Percentiles rank a stretch among this genome's conserved stretches.
These are phyloP conservation scores for Nidularia pulvinata DNA, from an alignment of 768 basidiomycete species.

Conservation along the genomic window DNA sequence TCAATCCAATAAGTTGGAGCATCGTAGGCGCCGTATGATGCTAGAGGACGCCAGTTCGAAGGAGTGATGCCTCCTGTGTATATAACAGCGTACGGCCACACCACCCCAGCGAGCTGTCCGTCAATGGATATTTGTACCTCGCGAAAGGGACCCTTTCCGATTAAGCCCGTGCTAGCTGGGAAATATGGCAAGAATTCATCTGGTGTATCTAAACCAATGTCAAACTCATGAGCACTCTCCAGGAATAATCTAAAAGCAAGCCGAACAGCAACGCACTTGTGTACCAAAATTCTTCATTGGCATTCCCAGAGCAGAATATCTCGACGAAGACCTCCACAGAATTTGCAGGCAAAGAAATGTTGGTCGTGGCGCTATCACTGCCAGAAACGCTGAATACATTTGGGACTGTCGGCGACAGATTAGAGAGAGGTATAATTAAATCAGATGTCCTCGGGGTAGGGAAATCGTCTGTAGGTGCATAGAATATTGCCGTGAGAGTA, in stretches of 20 bases:
- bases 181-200: conserved; percentile 47
- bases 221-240: background rate
- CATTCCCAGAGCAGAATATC: conserved; percentile 57
- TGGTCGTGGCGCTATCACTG: conserved; percentile 26
- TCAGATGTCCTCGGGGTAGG: conserved; percentile 32
- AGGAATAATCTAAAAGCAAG: background rate
- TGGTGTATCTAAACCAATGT: conserved; percentile 30
- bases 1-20: conserved; percentile 65
- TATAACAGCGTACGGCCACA: conserved; percentile 35
- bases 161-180: conserved; percentile 30
- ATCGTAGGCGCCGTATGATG: conserved; percentile 64
- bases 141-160: conserved; percentile 54
- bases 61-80: conserved; percentile 55
- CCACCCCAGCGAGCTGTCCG: conserved; percentile 42
- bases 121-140: conserved; percentile 55
- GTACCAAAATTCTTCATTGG: conserved; percentile 63
- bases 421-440: conserved; percentile 58
- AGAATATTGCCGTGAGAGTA: background rate
- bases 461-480: background rate
- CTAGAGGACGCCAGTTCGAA: conserved; percentile 13
- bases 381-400: conserved; percentile 27
- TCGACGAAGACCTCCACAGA: conserved; percentile 52
- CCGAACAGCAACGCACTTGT: conserved; percentile 30
- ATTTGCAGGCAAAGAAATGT: conserved; percentile 50
- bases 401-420: conserved; percentile 45